Conservation (phyloP, 306 rosid species). For the Rosa multiflora region DNA sequence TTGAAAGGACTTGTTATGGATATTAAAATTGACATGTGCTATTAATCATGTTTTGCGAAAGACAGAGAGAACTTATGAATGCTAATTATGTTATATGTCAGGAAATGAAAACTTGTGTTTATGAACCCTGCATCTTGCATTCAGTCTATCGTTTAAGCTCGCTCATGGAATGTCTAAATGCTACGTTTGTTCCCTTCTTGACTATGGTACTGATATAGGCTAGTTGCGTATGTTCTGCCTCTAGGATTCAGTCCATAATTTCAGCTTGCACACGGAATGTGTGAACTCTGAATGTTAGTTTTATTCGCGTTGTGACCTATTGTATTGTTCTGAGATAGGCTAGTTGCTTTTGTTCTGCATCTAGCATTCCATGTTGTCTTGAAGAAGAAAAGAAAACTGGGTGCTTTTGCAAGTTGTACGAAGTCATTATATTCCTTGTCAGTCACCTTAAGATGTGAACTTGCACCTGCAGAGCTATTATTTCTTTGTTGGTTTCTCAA, state of each 20-base stretch:
- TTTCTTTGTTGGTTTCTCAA: neutral
- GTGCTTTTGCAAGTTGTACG: neutral
- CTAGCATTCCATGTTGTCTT: neutral
- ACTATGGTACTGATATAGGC: neutral
- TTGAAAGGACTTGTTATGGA: neutral
- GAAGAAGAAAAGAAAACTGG: neutral
- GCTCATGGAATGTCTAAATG: neutral
- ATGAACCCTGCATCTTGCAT: neutral
- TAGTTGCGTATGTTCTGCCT: neutral
- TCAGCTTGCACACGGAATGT: neutral
- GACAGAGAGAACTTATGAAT: neutral
- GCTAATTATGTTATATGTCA: neutral
- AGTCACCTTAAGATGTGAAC: neutral
- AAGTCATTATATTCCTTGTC: neutral
- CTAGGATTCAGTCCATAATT: neutral
- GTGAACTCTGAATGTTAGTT: neutral
- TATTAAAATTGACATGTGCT: neutral
- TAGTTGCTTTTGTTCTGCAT: neutral
- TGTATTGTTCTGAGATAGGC: neutral
- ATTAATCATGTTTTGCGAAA: neutral
- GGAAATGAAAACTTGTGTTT: neutral
- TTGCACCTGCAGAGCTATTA: neutral
- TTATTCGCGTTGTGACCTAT: neutral
- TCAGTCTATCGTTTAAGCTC: neutral
- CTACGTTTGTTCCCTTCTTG: neutral